Conservation (phyloP, 257 asterid species). For the Mentha longifolia region DNA sequence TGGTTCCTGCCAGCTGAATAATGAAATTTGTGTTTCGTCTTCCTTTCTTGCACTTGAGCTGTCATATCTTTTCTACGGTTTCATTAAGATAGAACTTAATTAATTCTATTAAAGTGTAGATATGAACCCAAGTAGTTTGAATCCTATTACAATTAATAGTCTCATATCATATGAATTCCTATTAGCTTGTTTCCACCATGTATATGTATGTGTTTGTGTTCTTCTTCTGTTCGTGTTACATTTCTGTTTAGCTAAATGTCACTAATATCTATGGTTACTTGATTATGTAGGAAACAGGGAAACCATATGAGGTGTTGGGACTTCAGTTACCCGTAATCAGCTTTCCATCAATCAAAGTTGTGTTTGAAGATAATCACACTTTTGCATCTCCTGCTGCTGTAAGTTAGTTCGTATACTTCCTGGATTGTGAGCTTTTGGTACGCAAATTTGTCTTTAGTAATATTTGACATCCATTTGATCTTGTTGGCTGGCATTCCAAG, state of each 20-base stretch:
- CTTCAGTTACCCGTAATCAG: constrained; percentile 90
- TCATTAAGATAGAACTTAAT: constrained; percentile 1
- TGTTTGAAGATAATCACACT: no score
- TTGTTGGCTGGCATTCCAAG: no score
- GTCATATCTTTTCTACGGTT: not conserved
- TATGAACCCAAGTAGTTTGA: not conserved
- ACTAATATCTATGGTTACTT: constrained; percentile 35
- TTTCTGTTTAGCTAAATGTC: constrained; percentile 25
- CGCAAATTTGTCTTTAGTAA: no score
- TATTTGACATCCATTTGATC: no score
- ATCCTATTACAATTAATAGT: not conserved
- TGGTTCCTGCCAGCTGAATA: constrained; percentile 15
- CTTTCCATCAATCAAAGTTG: no score
- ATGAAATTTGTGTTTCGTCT: constrained; percentile 1
- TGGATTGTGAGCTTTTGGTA: no score
- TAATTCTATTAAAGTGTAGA: not conserved
- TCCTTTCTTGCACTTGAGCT: not conserved
- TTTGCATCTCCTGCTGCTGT: no score
- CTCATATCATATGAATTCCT: not conserved
- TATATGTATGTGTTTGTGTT: not conserved
- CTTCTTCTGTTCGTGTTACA: constrained; percentile 18
- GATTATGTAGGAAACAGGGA: constrained; percentile 81
- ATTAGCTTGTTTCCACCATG: not conserved
- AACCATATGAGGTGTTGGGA: constrained; percentile 72
- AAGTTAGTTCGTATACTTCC: no score